Evolutionary conservation across 1,139 yeast genomes (phyloP).

Genomic region (Entelexis sorbosivorans): DNA sequence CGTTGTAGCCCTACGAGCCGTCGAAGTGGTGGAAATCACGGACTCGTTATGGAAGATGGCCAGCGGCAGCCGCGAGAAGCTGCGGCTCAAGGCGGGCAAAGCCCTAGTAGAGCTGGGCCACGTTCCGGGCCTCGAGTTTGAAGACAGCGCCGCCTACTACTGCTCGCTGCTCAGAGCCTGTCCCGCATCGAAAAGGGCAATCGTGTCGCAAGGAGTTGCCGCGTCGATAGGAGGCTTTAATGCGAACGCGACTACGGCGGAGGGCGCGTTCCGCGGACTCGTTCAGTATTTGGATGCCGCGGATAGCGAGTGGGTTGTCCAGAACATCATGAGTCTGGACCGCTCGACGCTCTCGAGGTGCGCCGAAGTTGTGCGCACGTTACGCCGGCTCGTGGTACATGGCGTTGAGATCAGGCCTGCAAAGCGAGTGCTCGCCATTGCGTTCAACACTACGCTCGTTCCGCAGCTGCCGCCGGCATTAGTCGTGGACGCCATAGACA

Average conservation of each 20-base stretch:
- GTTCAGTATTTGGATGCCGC: neutral
- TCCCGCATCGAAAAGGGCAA: conserved; percentile 2
- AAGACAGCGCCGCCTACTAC: conserved; percentile 2
- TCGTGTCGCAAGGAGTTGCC: conserved; percentile 11
- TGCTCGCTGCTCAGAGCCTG: neutral
- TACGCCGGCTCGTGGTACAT: conserved; percentile 5
- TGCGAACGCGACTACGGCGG: conserved; percentile 10
- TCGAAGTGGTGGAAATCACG: conserved; percentile 14
- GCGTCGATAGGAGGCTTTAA: conserved; percentile 17
- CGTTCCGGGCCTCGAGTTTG: neutral
- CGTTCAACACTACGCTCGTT: conserved; percentile 18
- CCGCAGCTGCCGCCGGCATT: neutral
- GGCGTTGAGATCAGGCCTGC: conserved; percentile 5
- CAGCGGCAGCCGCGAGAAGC: conserved; percentile 41
- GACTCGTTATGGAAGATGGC: conserved; percentile 43
- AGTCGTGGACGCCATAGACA: conserved; percentile 13
- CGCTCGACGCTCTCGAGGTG: neutral
- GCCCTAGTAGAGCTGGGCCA: conserved; percentile 4
- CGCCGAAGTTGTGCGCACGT: conserved; percentile 4
- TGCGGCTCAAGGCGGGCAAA: conserved; percentile 27
- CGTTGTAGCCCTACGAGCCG: conserved; percentile 25
- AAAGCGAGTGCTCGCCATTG: conserved; percentile 12
- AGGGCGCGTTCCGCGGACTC: conserved; percentile 11
- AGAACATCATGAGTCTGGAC: conserved; percentile 6
- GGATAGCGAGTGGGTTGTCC: conserved; percentile 6